A percentile compares a stretch with the other conserved stretches of the same genome.
Evolutionary conservation across 2,329 filamentous ascomycete genomes (phyloP).

Genomic region (Rutstroemia sydowiana): DNA sequence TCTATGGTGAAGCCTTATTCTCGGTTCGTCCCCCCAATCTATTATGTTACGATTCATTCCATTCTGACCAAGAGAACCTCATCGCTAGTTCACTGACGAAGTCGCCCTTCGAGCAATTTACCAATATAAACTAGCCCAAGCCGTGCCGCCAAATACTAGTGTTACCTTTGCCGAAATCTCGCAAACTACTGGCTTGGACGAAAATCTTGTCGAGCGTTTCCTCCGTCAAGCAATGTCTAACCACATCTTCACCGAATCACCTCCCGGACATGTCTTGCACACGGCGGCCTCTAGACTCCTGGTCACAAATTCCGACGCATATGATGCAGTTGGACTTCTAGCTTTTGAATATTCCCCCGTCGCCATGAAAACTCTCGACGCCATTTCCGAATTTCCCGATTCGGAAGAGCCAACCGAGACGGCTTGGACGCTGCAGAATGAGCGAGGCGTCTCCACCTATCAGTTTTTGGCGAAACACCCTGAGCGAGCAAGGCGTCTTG

Average conservation of each 20-base stretch:
- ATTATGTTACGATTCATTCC: not conserved
- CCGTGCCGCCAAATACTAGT: not conserved
- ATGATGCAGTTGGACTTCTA: not conserved
- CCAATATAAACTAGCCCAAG: not conserved
- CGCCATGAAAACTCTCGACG: constrained; percentile 3
- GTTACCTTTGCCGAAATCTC: not conserved
- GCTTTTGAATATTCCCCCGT: constrained; percentile 8
- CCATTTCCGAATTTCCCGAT: constrained; percentile 7
- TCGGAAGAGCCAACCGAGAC: constrained; percentile 9
- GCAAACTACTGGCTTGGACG: not conserved
- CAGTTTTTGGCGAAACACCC: not conserved
- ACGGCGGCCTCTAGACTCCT: constrained; percentile 4
- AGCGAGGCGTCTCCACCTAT: not conserved
- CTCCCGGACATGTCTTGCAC: constrained; percentile 12
- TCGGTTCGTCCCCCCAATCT: not conserved
- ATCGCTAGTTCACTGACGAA: not conserved
- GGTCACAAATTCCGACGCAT: not conserved
- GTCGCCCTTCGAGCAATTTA: not conserved
- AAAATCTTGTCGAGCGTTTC: constrained; percentile 24
- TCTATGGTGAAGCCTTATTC: not conserved
- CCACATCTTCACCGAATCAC: constrained; percentile 30
- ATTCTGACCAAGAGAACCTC: not conserved
- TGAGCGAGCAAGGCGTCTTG: not conserved
- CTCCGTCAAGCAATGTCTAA: constrained; percentile 49
- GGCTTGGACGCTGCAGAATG: not conserved